phyloP scores from a whole-genome alignment of 352 stramenopile species.

The Phytophthora macrochlamydospora region DNA sequence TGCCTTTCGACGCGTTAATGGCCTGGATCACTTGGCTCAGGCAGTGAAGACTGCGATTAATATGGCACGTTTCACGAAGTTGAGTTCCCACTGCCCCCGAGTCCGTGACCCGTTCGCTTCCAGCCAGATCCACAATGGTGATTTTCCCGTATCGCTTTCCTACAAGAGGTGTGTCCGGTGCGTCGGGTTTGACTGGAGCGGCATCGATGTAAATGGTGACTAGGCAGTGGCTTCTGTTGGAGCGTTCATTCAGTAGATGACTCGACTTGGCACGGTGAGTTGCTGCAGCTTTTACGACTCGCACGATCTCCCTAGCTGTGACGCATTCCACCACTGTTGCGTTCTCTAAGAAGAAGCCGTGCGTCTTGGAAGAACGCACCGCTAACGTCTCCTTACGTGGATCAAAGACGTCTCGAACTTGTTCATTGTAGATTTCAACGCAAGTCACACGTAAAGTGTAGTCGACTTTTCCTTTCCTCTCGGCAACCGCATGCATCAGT shows the following conservation, averaged over 20 bases:
- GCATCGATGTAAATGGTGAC: conserved; percentile 84
- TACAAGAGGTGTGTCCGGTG: conserved; percentile 6
- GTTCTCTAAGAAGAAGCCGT: conserved; percentile 77
- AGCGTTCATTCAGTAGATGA: conserved; percentile 70
- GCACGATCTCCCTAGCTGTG: conserved; percentile 62
- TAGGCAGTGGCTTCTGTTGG: conserved; percentile 79
- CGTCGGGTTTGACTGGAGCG: conserved; percentile 28
- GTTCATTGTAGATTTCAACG: conserved; percentile 84
- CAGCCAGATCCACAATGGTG: conserved; percentile 76
- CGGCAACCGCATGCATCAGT: conserved; percentile 60
- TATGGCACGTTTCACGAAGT: conserved; percentile 76
- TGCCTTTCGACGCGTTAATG: conserved; percentile 48
- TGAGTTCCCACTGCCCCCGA: conserved; percentile 63
- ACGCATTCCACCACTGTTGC: conserved; percentile 68
- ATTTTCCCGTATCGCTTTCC: conserved; percentile 76
- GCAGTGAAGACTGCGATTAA: conserved; percentile 83
- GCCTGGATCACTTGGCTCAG: conserved; percentile 80
- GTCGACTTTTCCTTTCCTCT: conserved; percentile 38
- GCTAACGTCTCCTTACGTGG: conserved; percentile 57
- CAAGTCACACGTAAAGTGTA: conserved; percentile 73
- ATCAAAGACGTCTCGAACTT: conserved; percentile 70
- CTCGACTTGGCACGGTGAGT: conserved; percentile 71
- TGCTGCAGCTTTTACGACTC: conserved; percentile 63
- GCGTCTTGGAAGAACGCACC: conserved; percentile 63
- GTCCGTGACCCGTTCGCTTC: conserved; percentile 69